Evolutionary conservation across 106 monocot genomes (phyloP), one percentile per base, ranked within the genome.

Genomic region (Allium cepa): DNA sequence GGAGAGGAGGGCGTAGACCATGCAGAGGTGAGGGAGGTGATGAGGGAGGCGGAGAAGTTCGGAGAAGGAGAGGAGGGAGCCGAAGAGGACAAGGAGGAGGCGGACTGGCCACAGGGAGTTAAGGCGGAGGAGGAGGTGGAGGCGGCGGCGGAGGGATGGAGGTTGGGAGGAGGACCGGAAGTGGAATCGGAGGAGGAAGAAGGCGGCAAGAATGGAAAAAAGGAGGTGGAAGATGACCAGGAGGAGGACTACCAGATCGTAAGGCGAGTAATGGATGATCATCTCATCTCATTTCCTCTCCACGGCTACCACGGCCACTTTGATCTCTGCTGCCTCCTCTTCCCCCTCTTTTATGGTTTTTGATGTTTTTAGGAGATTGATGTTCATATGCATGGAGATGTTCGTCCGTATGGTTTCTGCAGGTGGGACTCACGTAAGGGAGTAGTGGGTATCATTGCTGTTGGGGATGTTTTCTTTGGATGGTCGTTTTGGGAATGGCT

Each of bases 41-140:
- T 62, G 45, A 3, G 36, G 53, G 10, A 56, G 64, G 46, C 17
- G 56, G 47, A 64, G 64, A 46, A 73, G 64, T 8, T 47, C 47
- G 8, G 28, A 48, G 46, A 64, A 13, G 56, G 56, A 55, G 64
- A 73, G 11, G 46, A 73, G 64, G 63, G 13, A 47, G 47, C 47
- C 18, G 73, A 73, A 47, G 72, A 72, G 52, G 72, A 72, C 1
- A 9, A 72, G 62, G 17, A 72, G 53, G 53, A 63, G 63, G 63
- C 46, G 63, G 63, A 63, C 46, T 48, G 64, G 56, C 64, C 56
- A 64, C 12, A 73, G 47, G 55, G 63, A 56, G 63, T 57, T 64
- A 47, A 73, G 72, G 73, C 56, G 11, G 46, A 46, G 63, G 57
- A 74, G 47, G 48, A 74, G 66, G 56, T 10, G 14, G 18, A 53